Base-by-base conservation (phyloP, 495 filamentous ascomycete genomes). In the Penicillium nucicola region DNA sequence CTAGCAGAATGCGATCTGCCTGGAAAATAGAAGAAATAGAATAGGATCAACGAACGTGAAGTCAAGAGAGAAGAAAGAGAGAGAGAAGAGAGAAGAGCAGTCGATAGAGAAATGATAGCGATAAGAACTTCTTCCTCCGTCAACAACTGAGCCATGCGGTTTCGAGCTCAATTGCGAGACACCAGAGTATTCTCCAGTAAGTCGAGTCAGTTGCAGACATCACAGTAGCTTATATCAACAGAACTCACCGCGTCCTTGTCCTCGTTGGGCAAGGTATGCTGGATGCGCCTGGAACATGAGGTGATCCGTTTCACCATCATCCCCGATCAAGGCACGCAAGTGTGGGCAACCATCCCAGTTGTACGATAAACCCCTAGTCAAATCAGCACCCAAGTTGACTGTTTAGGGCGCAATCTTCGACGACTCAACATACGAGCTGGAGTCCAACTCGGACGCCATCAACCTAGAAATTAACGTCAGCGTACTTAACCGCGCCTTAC, bases 261-360 rank as follows among this genome's bases (percentile, higher is more conserved):
- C 42, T 91, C 90, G 6, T 76, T 97, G 30, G 90, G 92, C 48
- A 92, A 93, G 66, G 82, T 95, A 56, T 93, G 91, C 34, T 97
- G 95, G 93, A 78, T 97, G 40, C 87, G 90, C 37, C 84, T 98
- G 20, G 87, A 92, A 68, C 77, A 89, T 65, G 83, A 92, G 42
- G 83, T 85, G 17, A 81, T 95, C 48, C 90, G 90, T 56, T 96
- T 98, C 75, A 97, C 95, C 48, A 87, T 96, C 63, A 91, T 96
- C 54, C 90, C 91, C 5, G 91, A 96, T 56, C 84, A 87, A 58
- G 90, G 93, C 18, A 90, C 90, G 10, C 91, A 97, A 78, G 93
- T 97, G 25, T 98, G 95, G 93, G 88, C 92, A 0, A 64, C 72
- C 42, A 63, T 77, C 13, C 72, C 72, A 10, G 67, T 74, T 17